Base-by-base conservation (phyloP, 2,329 filamentous ascomycete species). In the Calonectria leucothoes region DNA sequence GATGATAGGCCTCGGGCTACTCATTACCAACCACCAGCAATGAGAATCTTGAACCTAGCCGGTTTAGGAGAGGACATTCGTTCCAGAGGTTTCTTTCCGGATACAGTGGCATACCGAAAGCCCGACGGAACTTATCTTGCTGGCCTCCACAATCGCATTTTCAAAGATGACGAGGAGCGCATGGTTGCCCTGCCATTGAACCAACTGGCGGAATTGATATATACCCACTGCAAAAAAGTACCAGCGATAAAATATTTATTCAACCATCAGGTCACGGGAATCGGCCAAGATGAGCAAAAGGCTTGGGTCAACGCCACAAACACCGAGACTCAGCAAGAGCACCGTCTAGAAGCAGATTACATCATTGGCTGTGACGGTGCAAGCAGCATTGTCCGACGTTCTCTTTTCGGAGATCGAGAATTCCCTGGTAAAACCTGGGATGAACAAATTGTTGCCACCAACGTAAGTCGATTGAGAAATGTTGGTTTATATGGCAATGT, bases 1-100 rank as follows among this genome's bases (percentile, higher is more conserved):
- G 74, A 75, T 25, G 48, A 74, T 4, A 68, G 67, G 15, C 75
- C 75, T 17, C 68, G 75, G 6, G 73, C 75, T 4, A 72, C 73
- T 6, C 73, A 76, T 23, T 76, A 75, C 14, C 45, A 35, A 3
- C 29, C 72, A 4, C 70, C 73, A 20, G 70, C 74, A 0, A 61
- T 75, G 23, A 39, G 39, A 11, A 33, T 52, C 0, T 59, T 76
- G 23, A 69, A 73, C 6, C 14, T 17, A 3, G 73, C 73, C 10
- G 74, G 74, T n/a, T 49, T 76, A 0, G 70, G 63, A 12, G 67
- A 68, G 12, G 72, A 73, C 0, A 4, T 76, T 0, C 70, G 68
- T 6, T 79, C 63, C 0, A 63, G 31, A 49, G 70, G 72, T 8
- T 66, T 71, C n/a, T 8, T 29, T 27, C 52, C 64, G 3, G 35